Conservation (phyloP, 495 filamentous ascomycete species). For the Hypomontagnella monticulosa region DNA sequence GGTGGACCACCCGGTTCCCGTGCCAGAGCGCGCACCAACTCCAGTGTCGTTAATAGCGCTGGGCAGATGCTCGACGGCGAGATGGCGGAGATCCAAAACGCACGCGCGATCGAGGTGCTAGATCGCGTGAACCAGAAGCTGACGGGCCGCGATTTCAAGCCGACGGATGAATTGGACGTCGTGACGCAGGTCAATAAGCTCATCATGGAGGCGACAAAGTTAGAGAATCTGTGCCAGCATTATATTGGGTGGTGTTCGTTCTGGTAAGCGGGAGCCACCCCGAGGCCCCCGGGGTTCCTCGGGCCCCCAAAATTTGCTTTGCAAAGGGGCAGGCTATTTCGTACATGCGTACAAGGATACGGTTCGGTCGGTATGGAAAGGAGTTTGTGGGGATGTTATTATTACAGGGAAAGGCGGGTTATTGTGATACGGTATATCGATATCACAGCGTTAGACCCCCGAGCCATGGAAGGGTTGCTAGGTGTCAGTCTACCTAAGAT, state of each 20-base stretch:
- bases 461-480: no score
- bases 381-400: no score
- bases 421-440: no score
- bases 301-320: no score
- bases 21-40: slow-evolving; percentile 63
- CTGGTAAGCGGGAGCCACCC: no score
- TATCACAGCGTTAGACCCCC: no score
- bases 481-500: no score
- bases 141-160: slow-evolving; percentile 75
- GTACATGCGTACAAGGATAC: no score
- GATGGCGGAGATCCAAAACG: slow-evolving; percentile 85
- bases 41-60: slow-evolving; percentile 52
- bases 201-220: slow-evolving; percentile 91
- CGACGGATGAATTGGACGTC: slow-evolving; percentile 82
- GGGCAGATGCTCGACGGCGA: slow-evolving; percentile 49
- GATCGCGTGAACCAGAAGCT: slow-evolving; percentile 94
- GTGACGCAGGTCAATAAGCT: slow-evolving; percentile 91
- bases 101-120: slow-evolving; percentile 89
- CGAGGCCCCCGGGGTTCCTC: no score
- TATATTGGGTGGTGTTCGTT: slow-evolving; percentile 98
- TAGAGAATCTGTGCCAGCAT: slow-evolving; percentile 98
- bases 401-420: no score
- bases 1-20: slow-evolving; percentile 63
- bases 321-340: no score
- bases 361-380: no score